Base-by-base conservation (phyloP, 371 early-diverging fungal species). In the Phascolomyces articulosus region DNA sequence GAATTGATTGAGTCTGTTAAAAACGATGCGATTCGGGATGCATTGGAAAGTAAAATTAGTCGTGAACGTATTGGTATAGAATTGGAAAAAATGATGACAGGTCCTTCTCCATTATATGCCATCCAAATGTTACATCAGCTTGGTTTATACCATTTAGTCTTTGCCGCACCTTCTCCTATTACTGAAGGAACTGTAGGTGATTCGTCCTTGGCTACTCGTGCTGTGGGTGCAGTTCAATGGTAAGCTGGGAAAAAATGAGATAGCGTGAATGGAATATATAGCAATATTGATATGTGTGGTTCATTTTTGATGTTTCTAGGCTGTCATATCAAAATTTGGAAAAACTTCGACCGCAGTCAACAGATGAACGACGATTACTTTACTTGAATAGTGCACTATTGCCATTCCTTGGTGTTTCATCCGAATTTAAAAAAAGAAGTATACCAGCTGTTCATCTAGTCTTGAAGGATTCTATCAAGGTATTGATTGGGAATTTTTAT, bases 51-150 rank as follows among this genome's bases (percentile, higher is more conserved):
- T 10, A 99, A 99, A 72, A 94, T 99, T 60, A 96, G 96, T 63
- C 85, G 93, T 61, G 99, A 99, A 70, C 88, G 99, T 29, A 88
- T 99, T 51, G 96, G 98, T 20, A 88, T 82, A 0, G 99, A 99
- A 75, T 64, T 99, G 13, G 92, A 93, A 56, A 99, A 99, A 80
- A 99, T 99, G 93, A 77, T 98, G 34, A 80, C 79, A 23, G 92
- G 93, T 0, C 82, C 75, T 21, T 62, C 70, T 44, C 87, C 89
- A 8, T 53, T 81, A n/a, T 56, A 73, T 21, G 83, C 92, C 0
- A 49, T 93, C 13, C 67, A 78, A 54, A 62, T 85, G 41, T 71
- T 91, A 0, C 63, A 79, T 20, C 65, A 75, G 6, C 70, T 88
- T n/a, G 75, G 74, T 1, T 63, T 90, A 13, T 90, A 88, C 58